A percentile compares a stretch with the other conserved stretches of the same genome.
These are phyloP conservation scores for Fusarium tuaranense DNA, from an alignment of 2,329 filamentous ascomycete species.

Conservation along the genomic window DNA sequence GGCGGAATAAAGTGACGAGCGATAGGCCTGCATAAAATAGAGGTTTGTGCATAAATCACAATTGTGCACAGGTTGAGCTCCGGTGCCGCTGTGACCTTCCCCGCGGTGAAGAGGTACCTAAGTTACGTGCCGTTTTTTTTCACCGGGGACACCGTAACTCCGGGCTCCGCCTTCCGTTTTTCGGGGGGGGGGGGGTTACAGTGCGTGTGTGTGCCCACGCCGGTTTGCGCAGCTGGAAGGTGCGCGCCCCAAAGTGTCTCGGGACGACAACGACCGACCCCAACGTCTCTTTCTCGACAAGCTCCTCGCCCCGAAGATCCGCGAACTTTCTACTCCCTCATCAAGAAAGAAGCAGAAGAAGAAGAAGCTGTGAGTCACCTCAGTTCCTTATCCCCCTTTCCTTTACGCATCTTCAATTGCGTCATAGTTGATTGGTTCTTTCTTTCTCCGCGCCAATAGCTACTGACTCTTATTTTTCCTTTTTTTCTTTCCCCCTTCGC, in stretches of 20 bases:
- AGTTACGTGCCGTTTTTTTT: slow-evolving; percentile 8
- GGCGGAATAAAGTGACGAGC: slow-evolving; percentile 37
- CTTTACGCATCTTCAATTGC: slow-evolving; percentile 2
- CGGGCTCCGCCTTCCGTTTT: slow-evolving; percentile 32
- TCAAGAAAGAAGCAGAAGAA: slow-evolving; percentile 12
- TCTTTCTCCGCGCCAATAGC: background rate
- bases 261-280: slow-evolving; percentile 34
- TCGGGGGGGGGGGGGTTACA: background rate
- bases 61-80: slow-evolving; percentile 22
- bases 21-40: slow-evolving; percentile 23
- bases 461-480: slow-evolving; percentile 2
- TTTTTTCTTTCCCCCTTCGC: background rate
- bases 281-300: slow-evolving; percentile 29
- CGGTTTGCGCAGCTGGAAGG: slow-evolving; percentile 1
- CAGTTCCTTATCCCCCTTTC: background rate
- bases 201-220: background rate
- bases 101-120: background rate
- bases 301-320: slow-evolving; percentile 23
- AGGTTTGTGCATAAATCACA: background rate
- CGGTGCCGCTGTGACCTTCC: slow-evolving; percentile 27
- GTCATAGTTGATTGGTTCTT: background rate
- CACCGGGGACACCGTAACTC: slow-evolving; percentile 36
- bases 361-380: slow-evolving; percentile 20
- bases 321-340: slow-evolving; percentile 12
- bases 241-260: slow-evolving; percentile 21